These are phyloP conservation scores for Tolypocladium guangdongense DNA, from an alignment of 2,329 filamentous ascomycete species.

Conservation along the genomic window DNA sequence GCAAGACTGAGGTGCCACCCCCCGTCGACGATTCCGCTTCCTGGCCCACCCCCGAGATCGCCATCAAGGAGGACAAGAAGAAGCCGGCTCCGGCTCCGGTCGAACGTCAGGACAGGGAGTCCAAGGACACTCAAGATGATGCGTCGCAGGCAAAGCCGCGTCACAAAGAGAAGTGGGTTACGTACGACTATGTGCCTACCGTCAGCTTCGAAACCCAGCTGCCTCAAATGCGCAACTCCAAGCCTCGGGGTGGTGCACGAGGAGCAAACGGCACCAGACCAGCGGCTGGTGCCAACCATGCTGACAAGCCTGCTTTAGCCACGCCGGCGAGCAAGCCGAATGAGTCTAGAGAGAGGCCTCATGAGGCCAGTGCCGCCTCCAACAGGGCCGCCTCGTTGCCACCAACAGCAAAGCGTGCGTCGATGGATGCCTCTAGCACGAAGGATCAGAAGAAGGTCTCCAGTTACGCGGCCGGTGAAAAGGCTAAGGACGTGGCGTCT, in stretches of 20 bases:
- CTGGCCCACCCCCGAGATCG: conserved; percentile 86
- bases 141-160: conserved; percentile 31
- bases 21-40: conserved; percentile 65
- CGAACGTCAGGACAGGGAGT: conserved; percentile 52
- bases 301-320: conserved; percentile 26
- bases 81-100: conserved; percentile 42
- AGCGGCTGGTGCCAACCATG: conserved; percentile 20
- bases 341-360: conserved; percentile 23
- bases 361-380: conserved; percentile 22
- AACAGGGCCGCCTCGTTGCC: conserved; percentile 24
- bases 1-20: conserved; percentile 34
- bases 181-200: conserved; percentile 70
- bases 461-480: conserved; percentile 21
- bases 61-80: conserved; percentile 59
- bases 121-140: conserved; percentile 45
- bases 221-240: conserved; percentile 39
- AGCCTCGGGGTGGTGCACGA: conserved; percentile 38
- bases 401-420: conserved; percentile 31
- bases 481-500: conserved; percentile 26
- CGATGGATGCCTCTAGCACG: conserved; percentile 26
- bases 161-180: conserved; percentile 79
- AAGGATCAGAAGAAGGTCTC: conserved; percentile 37
- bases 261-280: conserved; percentile 28
- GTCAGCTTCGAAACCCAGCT: conserved; percentile 82
- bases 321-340: conserved; percentile 18